phyloP scores from a whole-genome alignment of 495 filamentous ascomycete species.

The Aspergillus conjunctus region DNA sequence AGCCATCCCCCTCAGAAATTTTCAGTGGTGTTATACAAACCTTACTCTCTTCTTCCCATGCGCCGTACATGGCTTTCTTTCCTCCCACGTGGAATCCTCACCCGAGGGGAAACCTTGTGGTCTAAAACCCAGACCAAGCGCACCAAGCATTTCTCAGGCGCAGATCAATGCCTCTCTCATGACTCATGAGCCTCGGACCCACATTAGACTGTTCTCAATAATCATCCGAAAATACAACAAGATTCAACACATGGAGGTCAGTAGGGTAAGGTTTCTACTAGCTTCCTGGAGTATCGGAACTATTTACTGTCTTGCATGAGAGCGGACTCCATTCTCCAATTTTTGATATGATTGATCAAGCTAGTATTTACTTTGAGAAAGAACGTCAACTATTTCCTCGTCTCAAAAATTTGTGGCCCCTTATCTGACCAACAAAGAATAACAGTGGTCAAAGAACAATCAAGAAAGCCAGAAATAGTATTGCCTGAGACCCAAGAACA shows the following conservation, averaged over 20 bases:
- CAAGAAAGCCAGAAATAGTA: background rate
- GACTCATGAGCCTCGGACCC: constrained; percentile 9
- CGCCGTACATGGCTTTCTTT: constrained; percentile 13
- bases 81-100: constrained; percentile 24
- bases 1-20: background rate
- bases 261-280: constrained; percentile 18
- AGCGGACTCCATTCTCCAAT: constrained; percentile 9
- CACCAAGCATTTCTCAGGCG: constrained; percentile 25
- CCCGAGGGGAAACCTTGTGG: constrained; percentile 21
- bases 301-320: constrained; percentile 25
- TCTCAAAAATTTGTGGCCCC: background rate
- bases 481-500: constrained; percentile 6
- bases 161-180: constrained; percentile 19
- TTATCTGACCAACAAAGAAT: background rate
- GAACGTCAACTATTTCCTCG: background rate
- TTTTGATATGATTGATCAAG: constrained; percentile 17
- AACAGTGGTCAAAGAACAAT: background rate
- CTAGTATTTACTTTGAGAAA: background rate
- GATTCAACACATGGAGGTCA: background rate
- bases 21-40: background rate
- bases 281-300: constrained; percentile 11
- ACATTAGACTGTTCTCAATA: background rate
- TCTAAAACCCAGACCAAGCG: constrained; percentile 20
- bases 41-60: constrained; percentile 5
- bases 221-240: constrained; percentile 6